Base-by-base conservation (phyloP, 441 rosid species). In the Populus hybrid region DNA sequence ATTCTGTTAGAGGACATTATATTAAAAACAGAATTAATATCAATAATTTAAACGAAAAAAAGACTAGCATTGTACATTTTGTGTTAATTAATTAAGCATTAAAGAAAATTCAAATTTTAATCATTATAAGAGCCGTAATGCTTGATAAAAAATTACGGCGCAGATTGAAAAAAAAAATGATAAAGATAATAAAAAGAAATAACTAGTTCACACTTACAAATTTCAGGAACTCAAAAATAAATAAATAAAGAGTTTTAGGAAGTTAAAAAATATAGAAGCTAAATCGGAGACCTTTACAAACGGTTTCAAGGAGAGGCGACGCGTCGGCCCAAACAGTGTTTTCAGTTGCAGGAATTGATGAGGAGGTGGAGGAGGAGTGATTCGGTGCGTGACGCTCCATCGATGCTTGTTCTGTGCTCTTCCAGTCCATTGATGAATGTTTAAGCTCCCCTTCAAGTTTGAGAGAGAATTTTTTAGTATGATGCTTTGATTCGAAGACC, bases 301-400 rank as follows among this genome's bases (percentile, higher is more conserved):
- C 94, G 78, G 92, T 88, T 71, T 86, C 86, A 34, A 95, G 92
- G 82, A 94, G 95, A 57, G 93, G 89, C 8, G 94, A 90, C 10
- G 90, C 93, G 87, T 95, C 96, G 40, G 97, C 93, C 99, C 99
- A 95, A 30, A 91, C 87, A 57, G 96, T 83, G 85, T 85, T 81
- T 36, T 88, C 96, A 77, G 85, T 85, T 76, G 92, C 88, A 64
- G 95, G 93, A 78, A 93, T 87, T 6, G 61, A 18, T 18, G 61
- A 53, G 75, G 91, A 80, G 74, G 71, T 64, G 71, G 28, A 26
- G 67, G 68, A 61, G 46, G 38, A 7, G 38, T 80, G 87, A n/a
- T 66, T 81, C 18, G 86, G 81, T 26, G 83, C 72, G 74, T 85
- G 82, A 70, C 80, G 79, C 77, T 74, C 83, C 85, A 82, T 84